Percentiles rank a stretch among this genome's conserved stretches.
Evolutionary conservation across 345 rosid species (phyloP).

Genomic region (Aurinia saxatilis): DNA sequence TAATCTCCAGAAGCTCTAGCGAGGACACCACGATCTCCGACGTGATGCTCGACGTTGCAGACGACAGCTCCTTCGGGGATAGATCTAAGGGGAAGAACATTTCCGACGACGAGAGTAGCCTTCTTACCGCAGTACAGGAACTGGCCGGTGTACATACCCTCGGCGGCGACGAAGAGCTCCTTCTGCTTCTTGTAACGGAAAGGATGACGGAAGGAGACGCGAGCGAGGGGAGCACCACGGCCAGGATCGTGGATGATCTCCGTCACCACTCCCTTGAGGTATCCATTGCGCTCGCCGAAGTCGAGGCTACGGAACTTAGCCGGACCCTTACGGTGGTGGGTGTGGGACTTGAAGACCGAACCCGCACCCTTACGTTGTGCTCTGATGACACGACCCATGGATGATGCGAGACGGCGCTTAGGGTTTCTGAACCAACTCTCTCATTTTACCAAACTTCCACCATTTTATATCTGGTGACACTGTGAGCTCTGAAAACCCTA

Average conservation of each 20-base stretch:
- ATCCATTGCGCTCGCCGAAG: constrained; percentile 64
- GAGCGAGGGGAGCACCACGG: constrained; percentile 63
- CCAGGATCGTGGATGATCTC: constrained; percentile 76
- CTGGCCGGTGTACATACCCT: constrained; percentile 61
- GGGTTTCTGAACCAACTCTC: background rate
- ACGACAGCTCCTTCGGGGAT: constrained; percentile 77
- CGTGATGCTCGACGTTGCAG: constrained; percentile 70
- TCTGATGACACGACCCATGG: constrained; percentile 68
- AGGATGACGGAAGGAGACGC: constrained; percentile 63
- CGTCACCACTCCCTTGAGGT: constrained; percentile 55
- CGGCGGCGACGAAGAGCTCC: constrained; percentile 65
- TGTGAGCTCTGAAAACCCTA: constrained; percentile 1
- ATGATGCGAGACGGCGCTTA: constrained; percentile 13
- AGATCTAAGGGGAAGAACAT: constrained; percentile 45
- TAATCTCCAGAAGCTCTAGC: constrained; percentile 58
- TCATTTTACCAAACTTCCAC: background rate
- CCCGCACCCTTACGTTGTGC: constrained; percentile 78
- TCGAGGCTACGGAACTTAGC: constrained; percentile 67
- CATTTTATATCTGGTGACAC: background rate
- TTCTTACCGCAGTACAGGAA: constrained; percentile 51
- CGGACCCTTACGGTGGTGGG: constrained; percentile 75
- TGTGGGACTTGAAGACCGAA: constrained; percentile 68
- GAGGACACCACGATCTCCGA: constrained; percentile 58
- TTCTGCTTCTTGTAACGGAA: constrained; percentile 67
- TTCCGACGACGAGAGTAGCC: constrained; percentile 47